Evolutionary conservation across 805 yeast species (phyloP).

Genomic region (Metschnikowia amazonensis): DNA sequence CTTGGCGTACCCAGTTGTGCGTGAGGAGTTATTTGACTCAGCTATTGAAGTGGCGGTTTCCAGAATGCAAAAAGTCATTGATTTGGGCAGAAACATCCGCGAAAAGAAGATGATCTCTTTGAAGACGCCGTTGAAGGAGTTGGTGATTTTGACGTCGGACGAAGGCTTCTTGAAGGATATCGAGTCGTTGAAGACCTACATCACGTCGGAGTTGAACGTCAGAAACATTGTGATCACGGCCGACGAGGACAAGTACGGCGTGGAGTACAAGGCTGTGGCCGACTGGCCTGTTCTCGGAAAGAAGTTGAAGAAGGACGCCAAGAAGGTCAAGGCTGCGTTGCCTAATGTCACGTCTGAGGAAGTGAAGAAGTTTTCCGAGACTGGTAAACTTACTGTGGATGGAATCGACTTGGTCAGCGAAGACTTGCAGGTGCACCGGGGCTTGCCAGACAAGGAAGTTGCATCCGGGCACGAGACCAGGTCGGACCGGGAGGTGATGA

Average conservation of each 20-base stretch:
- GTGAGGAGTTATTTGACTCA: slow-evolving; percentile 75
- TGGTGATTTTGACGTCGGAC: slow-evolving; percentile 84
- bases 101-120: slow-evolving; percentile 91
- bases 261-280: slow-evolving; percentile 89
- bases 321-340: slow-evolving; percentile 89
- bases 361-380: slow-evolving; percentile 67
- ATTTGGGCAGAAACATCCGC: slow-evolving; percentile 92
- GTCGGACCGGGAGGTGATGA: slow-evolving; percentile 83
- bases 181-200: slow-evolving; percentile 70
- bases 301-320: slow-evolving; percentile 90
- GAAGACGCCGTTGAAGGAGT: slow-evolving; percentile 88
- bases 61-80: slow-evolving; percentile 96
- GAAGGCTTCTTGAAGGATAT: slow-evolving; percentile 70
- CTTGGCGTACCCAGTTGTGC: slow-evolving; percentile 82
- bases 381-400: slow-evolving; percentile 78
- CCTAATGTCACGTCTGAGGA: slow-evolving; percentile 78
- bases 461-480: slow-evolving; percentile 78
- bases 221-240: slow-evolving; percentile 83
- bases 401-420: slow-evolving; percentile 85
- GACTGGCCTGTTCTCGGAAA: slow-evolving; percentile 99
- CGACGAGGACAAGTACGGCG: slow-evolving; percentile 89
- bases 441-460: slow-evolving; percentile 65
- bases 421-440: slow-evolving; percentile 87
- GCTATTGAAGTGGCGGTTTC: slow-evolving; percentile 82
- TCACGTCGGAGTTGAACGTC: slow-evolving; percentile 87